These are phyloP conservation scores for Monilinia laxa DNA, from an alignment of 2,329 filamentous ascomycete species.

Conservation along the genomic window DNA sequence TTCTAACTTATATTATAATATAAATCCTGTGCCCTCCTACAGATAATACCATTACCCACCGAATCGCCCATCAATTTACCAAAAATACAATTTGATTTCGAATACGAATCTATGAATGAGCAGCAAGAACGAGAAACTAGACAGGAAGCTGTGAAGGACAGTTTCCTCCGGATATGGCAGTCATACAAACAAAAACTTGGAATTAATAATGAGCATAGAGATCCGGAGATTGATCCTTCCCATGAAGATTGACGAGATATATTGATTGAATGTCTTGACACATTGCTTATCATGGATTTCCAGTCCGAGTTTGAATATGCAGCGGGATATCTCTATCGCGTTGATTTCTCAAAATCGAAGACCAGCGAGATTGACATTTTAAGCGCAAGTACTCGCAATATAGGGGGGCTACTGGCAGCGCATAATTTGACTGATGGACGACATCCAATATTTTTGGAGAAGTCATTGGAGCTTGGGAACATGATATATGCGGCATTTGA, in stretches of 20 bases:
- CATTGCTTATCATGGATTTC: background rate
- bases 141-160: background rate
- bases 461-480: no score
- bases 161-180: background rate
- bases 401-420: no score
- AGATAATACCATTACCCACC: no score
- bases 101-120: background rate
- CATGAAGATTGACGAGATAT: background rate
- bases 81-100: no score
- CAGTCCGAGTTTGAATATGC: background rate
- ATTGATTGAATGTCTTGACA: background rate
- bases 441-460: no score
- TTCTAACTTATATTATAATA: no score
- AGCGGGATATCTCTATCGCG: background rate
- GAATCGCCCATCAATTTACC: no score
- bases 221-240: background rate
- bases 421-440: no score
- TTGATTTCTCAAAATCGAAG: background rate
- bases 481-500: background rate
- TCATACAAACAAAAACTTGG: background rate
- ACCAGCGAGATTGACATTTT: background rate
- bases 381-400: background rate
- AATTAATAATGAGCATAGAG: background rate
- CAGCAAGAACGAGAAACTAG: background rate
- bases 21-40: no score